phyloP scores from a whole-genome alignment of 2,329 filamentous ascomycete species.

The Hirsutella thompsonii region DNA sequence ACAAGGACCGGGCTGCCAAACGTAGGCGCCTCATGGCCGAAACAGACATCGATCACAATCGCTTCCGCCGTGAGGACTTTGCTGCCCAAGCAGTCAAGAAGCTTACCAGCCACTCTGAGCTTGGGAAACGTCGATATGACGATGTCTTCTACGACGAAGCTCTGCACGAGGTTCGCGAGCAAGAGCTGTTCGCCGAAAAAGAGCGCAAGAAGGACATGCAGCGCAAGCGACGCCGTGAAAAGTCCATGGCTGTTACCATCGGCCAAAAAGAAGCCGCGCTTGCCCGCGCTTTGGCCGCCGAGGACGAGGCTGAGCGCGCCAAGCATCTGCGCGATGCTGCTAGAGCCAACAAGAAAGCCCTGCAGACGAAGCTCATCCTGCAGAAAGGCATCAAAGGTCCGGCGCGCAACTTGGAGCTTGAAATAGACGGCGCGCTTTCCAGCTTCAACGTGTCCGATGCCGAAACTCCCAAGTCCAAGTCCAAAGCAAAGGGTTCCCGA shows the following conservation, averaged over 20 bases:
- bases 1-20: conserved; percentile 48
- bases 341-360: conserved; percentile 83
- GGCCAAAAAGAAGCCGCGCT: conserved; percentile 80
- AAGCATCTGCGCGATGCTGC: conserved; percentile 78
- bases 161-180: conserved; percentile 74
- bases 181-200: conserved; percentile 87
- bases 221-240: conserved; percentile 86
- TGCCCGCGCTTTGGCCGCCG: conserved; percentile 61
- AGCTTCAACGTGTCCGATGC: conserved; percentile 62
- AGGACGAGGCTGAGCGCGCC: conserved; percentile 70
- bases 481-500: conserved; percentile 48
- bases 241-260: conserved; percentile 86
- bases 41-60: conserved; percentile 50
- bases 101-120: conserved; percentile 54
- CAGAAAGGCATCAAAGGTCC: conserved; percentile 77
- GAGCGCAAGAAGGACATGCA: conserved; percentile 99
- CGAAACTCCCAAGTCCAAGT: conserved; percentile 36
- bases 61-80: conserved; percentile 48
- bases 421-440: conserved; percentile 76
- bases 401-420: conserved; percentile 57
- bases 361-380: conserved; percentile 76
- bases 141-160: conserved; percentile 69
- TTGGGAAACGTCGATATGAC: conserved; percentile 65
- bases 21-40: conserved; percentile 54
- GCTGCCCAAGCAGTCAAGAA: conserved; percentile 44